Evolutionary conservation across 768 basidiomycete genomes (phyloP).

Genomic region (Auricularia auricula-judae): DNA sequence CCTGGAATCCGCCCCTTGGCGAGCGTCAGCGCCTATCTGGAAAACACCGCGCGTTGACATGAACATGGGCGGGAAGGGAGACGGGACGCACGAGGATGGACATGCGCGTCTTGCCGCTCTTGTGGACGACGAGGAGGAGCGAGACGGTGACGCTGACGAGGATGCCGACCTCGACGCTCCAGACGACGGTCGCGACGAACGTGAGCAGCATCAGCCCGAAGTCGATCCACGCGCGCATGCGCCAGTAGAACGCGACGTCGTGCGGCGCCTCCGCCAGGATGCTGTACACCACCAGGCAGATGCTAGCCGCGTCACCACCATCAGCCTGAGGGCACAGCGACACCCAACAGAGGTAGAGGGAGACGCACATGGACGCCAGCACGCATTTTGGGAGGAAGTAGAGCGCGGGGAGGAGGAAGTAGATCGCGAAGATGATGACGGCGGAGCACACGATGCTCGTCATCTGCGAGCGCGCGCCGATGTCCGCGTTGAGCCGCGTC

Average conservation of each 20-base stretch:
- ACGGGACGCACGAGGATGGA: constrained; percentile 60
- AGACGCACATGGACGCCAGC: constrained; percentile 69
- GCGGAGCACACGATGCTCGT: constrained; percentile 67
- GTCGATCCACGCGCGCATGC: constrained; percentile 91
- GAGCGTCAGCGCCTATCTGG: neutral
- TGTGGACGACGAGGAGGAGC: constrained; percentile 78
- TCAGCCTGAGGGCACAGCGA: constrained; percentile 8
- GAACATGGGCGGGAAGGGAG: neutral
- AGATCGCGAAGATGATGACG: constrained; percentile 72
- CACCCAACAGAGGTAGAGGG: neutral
- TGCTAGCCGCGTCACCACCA: constrained; percentile 30
- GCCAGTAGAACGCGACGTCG: constrained; percentile 77
- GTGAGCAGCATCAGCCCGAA: constrained; percentile 79
- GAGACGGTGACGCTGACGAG: constrained; percentile 82
- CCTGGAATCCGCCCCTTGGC: constrained; percentile 74
- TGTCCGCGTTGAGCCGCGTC: constrained; percentile 82
- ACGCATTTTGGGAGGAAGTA: constrained; percentile 86
- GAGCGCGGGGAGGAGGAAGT: constrained; percentile 79
- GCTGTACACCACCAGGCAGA: constrained; percentile 74
- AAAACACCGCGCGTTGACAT: too few relatives aligned
- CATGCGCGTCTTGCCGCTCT: constrained; percentile 83
- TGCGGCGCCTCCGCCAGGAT: constrained; percentile 81
- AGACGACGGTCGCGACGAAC: constrained; percentile 77
- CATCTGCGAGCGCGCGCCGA: constrained; percentile 85
- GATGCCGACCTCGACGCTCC: constrained; percentile 88